Base-by-base conservation (phyloP, 345 rosid species). In the Citrus glauca region DNA sequence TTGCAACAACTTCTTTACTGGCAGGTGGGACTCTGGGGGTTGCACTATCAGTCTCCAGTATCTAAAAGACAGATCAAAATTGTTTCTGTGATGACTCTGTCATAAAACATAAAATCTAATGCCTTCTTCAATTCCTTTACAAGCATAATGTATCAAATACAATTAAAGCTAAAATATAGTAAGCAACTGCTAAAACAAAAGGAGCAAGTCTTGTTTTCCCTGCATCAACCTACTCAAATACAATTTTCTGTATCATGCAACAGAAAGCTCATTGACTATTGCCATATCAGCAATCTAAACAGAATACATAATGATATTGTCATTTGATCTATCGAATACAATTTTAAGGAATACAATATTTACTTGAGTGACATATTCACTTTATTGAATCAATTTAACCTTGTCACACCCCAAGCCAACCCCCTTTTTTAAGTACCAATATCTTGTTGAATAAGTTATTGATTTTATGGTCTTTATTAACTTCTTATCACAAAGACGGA, bases 21-120 rank as follows among this genome's bases (percentile, higher is more conserved):
- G 98, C 98, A 28, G 99, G 97, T 56, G 99, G 99, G 33, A 76
- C 98, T 86, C 87, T 92, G 56, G 90, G 94, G 71, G 81, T 91
- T 67, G 75, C 88, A 60, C 86, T 83, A 66, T 72, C 85, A 62
- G 74, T 48, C 30, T 86, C 93, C 80, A 88, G 40, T 20, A 88
- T 75, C 94, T 91, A 66, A 24, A 83, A 60, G 40, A 70, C 27
- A 50, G 6, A 77, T n/a, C 40, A 64, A 22, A 24, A 67, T 75
- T n/a, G 28, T 38, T 70, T 35, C 13, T 35, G 7, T 28, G 9
- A 17, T 59, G 71, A 63, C 19, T 74, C 69, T 76, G 62, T 69
- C n/a, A 42, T 69, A 33, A 27, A 65, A 61, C 66, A 25, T 11
- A 67, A 73, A 60, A 28, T 57, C 63, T 64, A 48, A 60, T 57